phyloP scores from a whole-genome alignment of 495 filamentous ascomycete species.

The Penicillium flavigenum region DNA sequence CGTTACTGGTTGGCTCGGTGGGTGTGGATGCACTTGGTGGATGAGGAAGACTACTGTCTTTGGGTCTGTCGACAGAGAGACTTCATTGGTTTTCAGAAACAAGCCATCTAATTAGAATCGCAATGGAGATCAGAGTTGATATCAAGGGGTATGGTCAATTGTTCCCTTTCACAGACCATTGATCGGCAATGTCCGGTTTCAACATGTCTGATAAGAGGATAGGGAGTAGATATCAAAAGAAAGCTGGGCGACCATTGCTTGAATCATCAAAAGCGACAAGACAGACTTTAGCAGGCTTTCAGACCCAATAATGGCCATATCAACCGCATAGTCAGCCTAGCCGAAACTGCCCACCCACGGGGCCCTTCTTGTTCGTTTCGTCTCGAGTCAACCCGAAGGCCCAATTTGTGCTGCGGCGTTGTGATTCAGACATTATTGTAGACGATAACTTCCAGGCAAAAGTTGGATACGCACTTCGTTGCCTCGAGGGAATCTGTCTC shows the following conservation, averaged over 20 bases:
- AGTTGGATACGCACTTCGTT: not conserved
- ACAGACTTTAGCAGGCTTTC: not conserved
- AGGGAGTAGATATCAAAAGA: not conserved
- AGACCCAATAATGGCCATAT: not conserved
- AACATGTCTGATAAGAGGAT: not conserved
- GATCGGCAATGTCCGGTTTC: not conserved
- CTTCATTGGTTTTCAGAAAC: not conserved
- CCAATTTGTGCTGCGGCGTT: not conserved
- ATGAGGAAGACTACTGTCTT: not conserved
- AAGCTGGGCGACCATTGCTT: not conserved
- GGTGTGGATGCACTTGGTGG: not conserved
- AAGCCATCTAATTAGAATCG: not conserved
- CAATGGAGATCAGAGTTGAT: not conserved
- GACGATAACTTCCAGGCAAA: not conserved
- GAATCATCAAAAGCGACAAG: not conserved
- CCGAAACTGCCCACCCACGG: not conserved
- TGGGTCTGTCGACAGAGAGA: not conserved
- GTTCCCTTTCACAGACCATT: not conserved
- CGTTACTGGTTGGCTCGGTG: not conserved
- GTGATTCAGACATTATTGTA: not conserved
- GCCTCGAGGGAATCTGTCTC: not conserved
- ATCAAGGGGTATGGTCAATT: not conserved
- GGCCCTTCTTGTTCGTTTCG: not conserved
- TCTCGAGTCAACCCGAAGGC: not conserved
- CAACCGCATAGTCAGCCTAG: not conserved